Conservation (phyloP, 2,329 filamentous ascomycete species). For the Diaporthe humulicola region DNA sequence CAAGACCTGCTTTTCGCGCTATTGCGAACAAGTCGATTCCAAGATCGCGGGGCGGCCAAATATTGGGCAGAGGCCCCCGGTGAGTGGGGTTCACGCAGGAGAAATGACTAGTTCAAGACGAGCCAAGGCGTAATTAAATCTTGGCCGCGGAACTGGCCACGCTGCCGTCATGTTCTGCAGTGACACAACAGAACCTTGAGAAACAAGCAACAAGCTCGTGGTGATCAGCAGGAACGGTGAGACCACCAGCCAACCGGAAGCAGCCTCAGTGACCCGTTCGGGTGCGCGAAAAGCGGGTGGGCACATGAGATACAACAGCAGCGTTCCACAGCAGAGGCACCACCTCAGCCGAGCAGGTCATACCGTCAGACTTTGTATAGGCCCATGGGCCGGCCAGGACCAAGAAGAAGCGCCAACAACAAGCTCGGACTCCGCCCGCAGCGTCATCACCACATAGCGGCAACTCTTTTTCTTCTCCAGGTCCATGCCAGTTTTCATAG, state of each 20-base stretch:
- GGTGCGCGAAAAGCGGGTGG: neutral
- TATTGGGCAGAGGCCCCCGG: neutral
- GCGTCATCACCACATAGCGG: neutral
- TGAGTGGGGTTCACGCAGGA: slow-evolving; percentile 12
- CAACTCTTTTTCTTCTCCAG: neutral
- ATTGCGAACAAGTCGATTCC: neutral
- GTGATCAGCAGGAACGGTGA: slow-evolving; percentile 29
- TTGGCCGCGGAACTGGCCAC: slow-evolving; percentile 1
- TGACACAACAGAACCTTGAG: neutral
- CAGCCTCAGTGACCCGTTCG: neutral
- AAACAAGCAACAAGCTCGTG: slow-evolving; percentile 26
- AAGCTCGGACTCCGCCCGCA: neutral
- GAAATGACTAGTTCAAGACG: neutral
- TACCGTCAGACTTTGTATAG: neutral
- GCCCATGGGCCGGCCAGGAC: neutral
- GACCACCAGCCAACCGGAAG: slow-evolving; percentile 23
- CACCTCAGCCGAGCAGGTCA: neutral
- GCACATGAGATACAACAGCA: slow-evolving; percentile 1
- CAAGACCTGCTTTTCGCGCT: neutral
- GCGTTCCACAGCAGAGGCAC: neutral
- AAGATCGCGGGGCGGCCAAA: neutral
- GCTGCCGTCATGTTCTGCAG: neutral
- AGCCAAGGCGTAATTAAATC: slow-evolving; percentile 3
- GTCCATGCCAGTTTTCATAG: no score
- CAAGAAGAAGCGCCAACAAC: neutral